phyloP scores from a whole-genome alignment of 1,284 basidiomycete species.

The Apiotrichum mycotoxinovorans region DNA sequence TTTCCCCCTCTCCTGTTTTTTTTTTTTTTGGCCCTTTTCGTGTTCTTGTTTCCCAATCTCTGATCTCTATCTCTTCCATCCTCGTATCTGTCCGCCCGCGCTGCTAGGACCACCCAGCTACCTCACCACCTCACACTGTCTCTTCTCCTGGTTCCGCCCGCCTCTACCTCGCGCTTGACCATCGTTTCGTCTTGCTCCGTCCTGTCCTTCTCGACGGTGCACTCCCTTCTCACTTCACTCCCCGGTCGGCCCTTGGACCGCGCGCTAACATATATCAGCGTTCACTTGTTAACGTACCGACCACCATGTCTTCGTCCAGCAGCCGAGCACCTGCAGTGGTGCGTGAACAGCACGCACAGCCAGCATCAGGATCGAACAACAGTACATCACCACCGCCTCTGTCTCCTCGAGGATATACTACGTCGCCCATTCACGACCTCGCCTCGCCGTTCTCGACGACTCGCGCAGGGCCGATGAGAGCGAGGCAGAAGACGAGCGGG shows the following conservation, averaged over 20 bases:
- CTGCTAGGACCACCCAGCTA: no score
- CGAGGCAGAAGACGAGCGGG: conserved; percentile 7
- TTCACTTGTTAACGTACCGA: conserved; percentile 2
- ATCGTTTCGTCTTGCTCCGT: no score
- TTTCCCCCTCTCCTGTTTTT: background rate
- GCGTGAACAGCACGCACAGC: background rate
- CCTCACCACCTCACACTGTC: no score
- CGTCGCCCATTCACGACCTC: background rate
- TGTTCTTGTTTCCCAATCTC: no score
- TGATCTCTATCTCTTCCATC: no score
- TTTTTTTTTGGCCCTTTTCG: background rate
- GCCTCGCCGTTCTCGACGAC: background rate
- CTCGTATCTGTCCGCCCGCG: no score
- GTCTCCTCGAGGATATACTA: background rate
- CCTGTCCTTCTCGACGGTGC: no score
- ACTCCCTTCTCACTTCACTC: no score
- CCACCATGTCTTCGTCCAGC: background rate
- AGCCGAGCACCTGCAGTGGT: no score
- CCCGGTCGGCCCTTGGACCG: no score
- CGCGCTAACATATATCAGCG: conserved; percentile 2
- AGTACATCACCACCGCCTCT: background rate
- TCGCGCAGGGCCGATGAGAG: background rate
- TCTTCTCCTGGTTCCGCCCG: background rate
- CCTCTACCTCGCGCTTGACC: background rate
- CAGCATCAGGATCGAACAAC: background rate